Base-by-base conservation (phyloP, 2,329 filamentous ascomycete species). In the Monosporascus ibericus region DNA sequence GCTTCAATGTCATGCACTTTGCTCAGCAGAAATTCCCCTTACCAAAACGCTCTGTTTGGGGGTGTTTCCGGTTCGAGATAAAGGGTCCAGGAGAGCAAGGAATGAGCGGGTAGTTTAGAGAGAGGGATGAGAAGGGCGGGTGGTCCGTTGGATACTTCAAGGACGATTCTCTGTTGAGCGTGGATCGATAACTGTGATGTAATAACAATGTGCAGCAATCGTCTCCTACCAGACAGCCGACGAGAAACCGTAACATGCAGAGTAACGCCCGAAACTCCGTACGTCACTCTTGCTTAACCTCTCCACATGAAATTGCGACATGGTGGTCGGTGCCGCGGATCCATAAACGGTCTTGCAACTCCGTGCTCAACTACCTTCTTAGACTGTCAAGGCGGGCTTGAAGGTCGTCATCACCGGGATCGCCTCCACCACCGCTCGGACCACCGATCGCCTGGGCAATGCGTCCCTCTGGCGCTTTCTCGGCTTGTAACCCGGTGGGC, bases 381-480 rank as follows among this genome's bases (percentile, higher is more conserved):
- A 97, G 75, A 70, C 92, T 95, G 68, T 97, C 90, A 49, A 99
- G 80, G 54, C 94, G 84, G 58, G 94, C 92, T 74, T 97, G 92
- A 25, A 99, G 81, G 68, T 96, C 94, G 65, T 96, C 90, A 64
- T 96, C 92, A n/a, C 83, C 85, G 5, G 81, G 75, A 62, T 85
- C 84, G 24, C 70, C 73, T 18, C 74, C 74, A 8, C 78, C 83
- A 48, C 77, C 78, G 14, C 72, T 71, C 5, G 75, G 73, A 11
- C 79, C 84, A 7, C 90, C 90, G 60, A 97, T 80, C 17, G 92
- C 91, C 69, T 97, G 89, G 47, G 94, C 92, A 56, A 97, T 83
- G 64, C 82, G 85, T 11, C 84, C 80, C 65, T 96, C 90, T 6
- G 87, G 74, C 5, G 87, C 85, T 5, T 85, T 76, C 51, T 81